A percentile compares a stretch with the other conserved stretches of the same genome.
Evolutionary conservation across 179 eudicot genomes (phyloP).

Genomic region (Spinacia oleracea): DNA sequence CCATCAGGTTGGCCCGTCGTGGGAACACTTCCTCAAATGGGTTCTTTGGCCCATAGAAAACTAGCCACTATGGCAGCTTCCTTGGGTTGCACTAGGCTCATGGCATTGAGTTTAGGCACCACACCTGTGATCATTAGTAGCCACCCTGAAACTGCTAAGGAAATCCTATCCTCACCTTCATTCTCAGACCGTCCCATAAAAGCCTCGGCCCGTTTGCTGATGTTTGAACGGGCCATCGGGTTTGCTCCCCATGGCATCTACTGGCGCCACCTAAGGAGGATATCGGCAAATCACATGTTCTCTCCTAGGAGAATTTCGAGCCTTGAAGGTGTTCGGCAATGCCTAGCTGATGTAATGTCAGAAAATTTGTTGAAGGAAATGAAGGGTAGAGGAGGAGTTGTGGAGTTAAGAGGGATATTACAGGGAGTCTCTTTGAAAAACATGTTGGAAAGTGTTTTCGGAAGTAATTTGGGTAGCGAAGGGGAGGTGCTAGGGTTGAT

Average conservation of each 20-base stretch:
- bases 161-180: conserved; percentile 41
- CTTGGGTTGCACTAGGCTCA: conserved; percentile 36
- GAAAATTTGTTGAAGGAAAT: conserved; percentile 24
- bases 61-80: conserved; percentile 38
- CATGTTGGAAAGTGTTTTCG: conserved; percentile 45
- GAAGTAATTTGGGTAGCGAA: conserved; percentile 31
- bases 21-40: conserved; percentile 40
- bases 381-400: conserved; percentile 27
- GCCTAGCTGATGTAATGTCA: conserved; percentile 36
- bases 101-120: conserved; percentile 45
- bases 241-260: conserved; percentile 46
- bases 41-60: conserved; percentile 37
- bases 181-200: conserved; percentile 49
- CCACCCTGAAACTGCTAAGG: conserved; percentile 47
- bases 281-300: conserved; percentile 39
- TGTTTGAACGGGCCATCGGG: conserved; percentile 55
- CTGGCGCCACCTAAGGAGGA: conserved; percentile 47
- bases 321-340: conserved; percentile 30
- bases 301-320: conserved; percentile 40
- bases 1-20: conserved; percentile 42
- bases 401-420: conserved; percentile 34
- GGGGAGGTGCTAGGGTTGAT: conserved; percentile 34
- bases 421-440: conserved; percentile 34
- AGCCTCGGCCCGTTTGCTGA: conserved; percentile 41
- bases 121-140: conserved; percentile 43